Evolutionary conservation across 306 rosid genomes (phyloP).

Genomic region (Castanea mollissima): DNA sequence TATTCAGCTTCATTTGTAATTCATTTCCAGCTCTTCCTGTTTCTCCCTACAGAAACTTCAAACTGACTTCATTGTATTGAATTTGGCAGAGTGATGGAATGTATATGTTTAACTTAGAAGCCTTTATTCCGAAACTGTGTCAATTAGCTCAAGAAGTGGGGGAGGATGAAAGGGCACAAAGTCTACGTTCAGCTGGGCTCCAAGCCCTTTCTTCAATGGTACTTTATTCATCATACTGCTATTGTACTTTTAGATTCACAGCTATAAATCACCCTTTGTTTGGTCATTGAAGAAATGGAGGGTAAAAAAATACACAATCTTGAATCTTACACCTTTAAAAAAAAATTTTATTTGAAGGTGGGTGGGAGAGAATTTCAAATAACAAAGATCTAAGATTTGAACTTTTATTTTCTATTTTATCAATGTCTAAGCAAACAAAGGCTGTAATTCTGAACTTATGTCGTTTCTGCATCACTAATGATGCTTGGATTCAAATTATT

Average conservation of each 20-base stretch:
- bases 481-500: neutral
- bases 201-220: conserved; percentile 90
- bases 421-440: neutral
- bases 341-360: neutral
- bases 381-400: neutral
- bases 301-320: neutral
- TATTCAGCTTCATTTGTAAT: conserved; percentile 2
- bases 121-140: conserved; percentile 76
- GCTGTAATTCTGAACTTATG: neutral
- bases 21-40: conserved; percentile 6
- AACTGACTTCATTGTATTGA: conserved; percentile 12
- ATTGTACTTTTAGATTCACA: neutral
- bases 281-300: neutral
- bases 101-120: conserved; percentile 78
- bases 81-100: conserved; percentile 71
- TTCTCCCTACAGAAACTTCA: conserved; percentile 8
- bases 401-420: neutral
- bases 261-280: neutral
- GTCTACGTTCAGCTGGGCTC: conserved; percentile 64
- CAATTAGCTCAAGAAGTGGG: conserved; percentile 82
- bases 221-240: conserved; percentile 30
- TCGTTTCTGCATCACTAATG: neutral
- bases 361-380: neutral
- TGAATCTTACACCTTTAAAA: neutral
- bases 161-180: conserved; percentile 57